Percentiles rank a stretch among this genome's conserved stretches.
These are phyloP conservation scores for Leccinum uliginosum DNA, from an alignment of 768 basidiomycete species.

Conservation along the genomic window DNA sequence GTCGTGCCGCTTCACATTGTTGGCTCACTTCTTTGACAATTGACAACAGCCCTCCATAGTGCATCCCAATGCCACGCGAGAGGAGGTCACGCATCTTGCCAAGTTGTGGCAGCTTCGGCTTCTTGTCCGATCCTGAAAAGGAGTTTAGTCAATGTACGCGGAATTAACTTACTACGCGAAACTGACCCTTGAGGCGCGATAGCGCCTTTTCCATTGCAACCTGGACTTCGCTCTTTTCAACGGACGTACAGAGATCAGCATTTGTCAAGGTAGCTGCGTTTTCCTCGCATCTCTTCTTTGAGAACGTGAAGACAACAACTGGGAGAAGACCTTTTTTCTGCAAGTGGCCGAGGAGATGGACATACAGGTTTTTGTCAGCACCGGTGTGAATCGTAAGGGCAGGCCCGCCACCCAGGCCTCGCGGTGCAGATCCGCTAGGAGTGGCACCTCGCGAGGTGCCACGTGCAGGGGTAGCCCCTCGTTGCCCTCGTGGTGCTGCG, in stretches of 20 bases:
- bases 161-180: not conserved
- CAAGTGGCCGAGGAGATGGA: slow-evolving; percentile 83
- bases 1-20: not conserved
- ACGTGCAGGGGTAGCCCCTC: slow-evolving; percentile 46
- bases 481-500: slow-evolving; percentile 45
- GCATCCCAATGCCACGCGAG: slow-evolving; percentile 91
- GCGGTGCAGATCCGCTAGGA: slow-evolving; percentile 31
- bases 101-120: slow-evolving; percentile 93
- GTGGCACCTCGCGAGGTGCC: slow-evolving; percentile 52
- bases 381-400: slow-evolving; percentile 59
- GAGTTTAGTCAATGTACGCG: slow-evolving; percentile 2
- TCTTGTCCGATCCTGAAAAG: slow-evolving; percentile 76
- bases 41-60: slow-evolving; percentile 94
- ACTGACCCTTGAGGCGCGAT: slow-evolving; percentile 79
- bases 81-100: slow-evolving; percentile 84
- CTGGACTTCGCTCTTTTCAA: slow-evolving; percentile 97
- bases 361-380: slow-evolving; percentile 88
- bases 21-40: slow-evolving; percentile 87
- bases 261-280: slow-evolving; percentile 88
- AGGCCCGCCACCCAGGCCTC: slow-evolving; percentile 43
- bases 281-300: slow-evolving; percentile 96
- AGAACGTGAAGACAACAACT: slow-evolving; percentile 95
- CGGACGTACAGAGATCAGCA: slow-evolving; percentile 79
- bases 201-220: slow-evolving; percentile 90
- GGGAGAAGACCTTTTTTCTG: slow-evolving; percentile 85